A percentile compares a stretch with the other conserved stretches of the same genome.
Evolutionary conservation across 805 yeast species (phyloP).

Genomic region (Yamadazyma scolyti): DNA sequence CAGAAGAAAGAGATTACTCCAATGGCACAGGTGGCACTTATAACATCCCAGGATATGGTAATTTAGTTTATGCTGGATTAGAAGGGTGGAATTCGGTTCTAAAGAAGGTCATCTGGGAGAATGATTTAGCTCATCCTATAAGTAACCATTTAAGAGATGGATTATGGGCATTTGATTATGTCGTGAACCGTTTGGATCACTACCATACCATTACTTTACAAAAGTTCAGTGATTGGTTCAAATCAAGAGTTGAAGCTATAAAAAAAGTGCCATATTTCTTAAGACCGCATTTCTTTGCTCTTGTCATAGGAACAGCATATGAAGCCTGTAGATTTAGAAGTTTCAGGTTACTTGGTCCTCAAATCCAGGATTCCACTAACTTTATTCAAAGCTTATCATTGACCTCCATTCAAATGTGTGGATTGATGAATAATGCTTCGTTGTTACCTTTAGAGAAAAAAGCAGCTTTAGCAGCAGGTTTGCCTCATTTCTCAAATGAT

Average conservation of each 20-base stretch:
- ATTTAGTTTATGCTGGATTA: slow-evolving; percentile 79
- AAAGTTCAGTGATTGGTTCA: slow-evolving; percentile 68
- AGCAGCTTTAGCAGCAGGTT: slow-evolving; percentile 90
- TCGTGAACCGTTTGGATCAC: slow-evolving; percentile 56
- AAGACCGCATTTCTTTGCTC: slow-evolving; percentile 82
- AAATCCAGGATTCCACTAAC: slow-evolving; percentile 57
- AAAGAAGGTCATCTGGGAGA: slow-evolving; percentile 55
- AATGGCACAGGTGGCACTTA: slow-evolving; percentile 72
- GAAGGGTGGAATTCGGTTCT: slow-evolving; percentile 87
- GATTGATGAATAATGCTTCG: slow-evolving; percentile 68
- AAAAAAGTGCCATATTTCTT: slow-evolving; percentile 71
- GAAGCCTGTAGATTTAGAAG: slow-evolving; percentile 75
- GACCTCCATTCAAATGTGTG: slow-evolving; percentile 85
- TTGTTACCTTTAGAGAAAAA: slow-evolving; percentile 58
- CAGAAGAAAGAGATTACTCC: slow-evolving; percentile 83
- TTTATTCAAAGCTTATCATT: slow-evolving; percentile 79
- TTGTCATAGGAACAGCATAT: slow-evolving; percentile 78
- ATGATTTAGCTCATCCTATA: slow-evolving; percentile 81
- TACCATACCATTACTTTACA: slow-evolving; percentile 44
- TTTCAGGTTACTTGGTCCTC: slow-evolving; percentile 48
- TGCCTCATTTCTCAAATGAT: slow-evolving; percentile 87
- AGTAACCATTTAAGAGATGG: slow-evolving; percentile 81
- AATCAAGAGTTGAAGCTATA: slow-evolving; percentile 57
- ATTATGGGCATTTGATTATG: slow-evolving; percentile 83
- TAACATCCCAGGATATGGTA: slow-evolving; percentile 68